phyloP scores from a whole-genome alignment of 352 stramenopile genomes.

The Phytophthora brassicae region DNA sequence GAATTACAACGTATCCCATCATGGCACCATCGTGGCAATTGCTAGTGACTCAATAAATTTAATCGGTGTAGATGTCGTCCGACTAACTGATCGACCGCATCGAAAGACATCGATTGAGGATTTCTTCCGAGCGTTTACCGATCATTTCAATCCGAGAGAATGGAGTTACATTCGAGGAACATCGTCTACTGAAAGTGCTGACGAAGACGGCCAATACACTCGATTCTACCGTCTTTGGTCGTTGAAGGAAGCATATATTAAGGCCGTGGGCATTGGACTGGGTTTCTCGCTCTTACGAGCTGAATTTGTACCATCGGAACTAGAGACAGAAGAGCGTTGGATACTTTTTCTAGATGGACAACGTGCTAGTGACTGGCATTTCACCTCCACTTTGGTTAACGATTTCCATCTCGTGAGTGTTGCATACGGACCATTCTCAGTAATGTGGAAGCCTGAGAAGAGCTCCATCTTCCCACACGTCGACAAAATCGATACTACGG shows the following conservation, averaged over 20 bases:
- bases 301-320: slow-evolving; percentile 38
- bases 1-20: slow-evolving; percentile 87
- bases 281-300: slow-evolving; percentile 57
- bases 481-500: background rate
- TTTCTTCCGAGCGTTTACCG: slow-evolving; percentile 67
- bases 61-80: slow-evolving; percentile 76
- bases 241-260: slow-evolving; percentile 79
- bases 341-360: slow-evolving; percentile 45
- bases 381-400: slow-evolving; percentile 39
- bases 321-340: slow-evolving; percentile 27
- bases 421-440: slow-evolving; percentile 42
- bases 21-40: slow-evolving; percentile 71
- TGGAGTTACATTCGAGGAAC: slow-evolving; percentile 54
- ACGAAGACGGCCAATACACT: slow-evolving; percentile 33
- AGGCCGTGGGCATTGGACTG: slow-evolving; percentile 71
- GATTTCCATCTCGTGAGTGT: slow-evolving; percentile 47
- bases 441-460: slow-evolving; percentile 43
- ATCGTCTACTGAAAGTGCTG: background rate
- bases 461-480: slow-evolving; percentile 45
- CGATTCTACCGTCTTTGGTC: slow-evolving; percentile 76
- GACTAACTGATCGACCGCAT: slow-evolving; percentile 50
- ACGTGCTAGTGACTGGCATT: slow-evolving; percentile 42
- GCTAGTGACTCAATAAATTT: slow-evolving; percentile 38
- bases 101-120: slow-evolving; percentile 21
- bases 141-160: slow-evolving; percentile 60